Percentiles rank a stretch among this genome's conserved stretches.
These are phyloP conservation scores for Pestalotiopsis sp. DNA, from an alignment of 2,329 filamentous ascomycete species.

Conservation along the genomic window DNA sequence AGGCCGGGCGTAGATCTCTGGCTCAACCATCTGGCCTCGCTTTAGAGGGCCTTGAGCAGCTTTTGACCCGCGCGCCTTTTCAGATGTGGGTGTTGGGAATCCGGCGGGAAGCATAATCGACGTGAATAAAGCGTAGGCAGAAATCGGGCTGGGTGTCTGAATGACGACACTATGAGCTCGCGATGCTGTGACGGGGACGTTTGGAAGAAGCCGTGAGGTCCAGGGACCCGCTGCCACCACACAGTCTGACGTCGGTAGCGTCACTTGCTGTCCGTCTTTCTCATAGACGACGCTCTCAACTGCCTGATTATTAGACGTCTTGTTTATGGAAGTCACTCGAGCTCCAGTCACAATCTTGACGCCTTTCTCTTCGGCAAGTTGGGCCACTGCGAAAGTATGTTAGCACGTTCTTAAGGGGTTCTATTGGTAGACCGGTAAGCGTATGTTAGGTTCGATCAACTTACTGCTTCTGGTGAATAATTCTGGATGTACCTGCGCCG, in stretches of 20 bases:
- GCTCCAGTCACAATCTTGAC: conserved; percentile 34
- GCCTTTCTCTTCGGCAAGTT: conserved; percentile 65
- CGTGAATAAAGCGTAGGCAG: conserved; percentile 70
- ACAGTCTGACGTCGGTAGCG: conserved; percentile 29
- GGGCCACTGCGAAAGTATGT: conserved; percentile 54
- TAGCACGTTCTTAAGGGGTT: background rate
- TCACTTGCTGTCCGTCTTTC: conserved; percentile 21
- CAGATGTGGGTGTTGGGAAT: conserved; percentile 41
- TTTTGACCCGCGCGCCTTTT: conserved; percentile 19
- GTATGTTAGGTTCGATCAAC: background rate
- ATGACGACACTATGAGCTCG: conserved; percentile 51
- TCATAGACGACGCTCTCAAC: conserved; percentile 20
- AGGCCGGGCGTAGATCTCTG: conserved; percentile 78
- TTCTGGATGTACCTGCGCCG: conserved; percentile 79
- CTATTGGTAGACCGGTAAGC: background rate
- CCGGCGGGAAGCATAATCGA: conserved; percentile 64
- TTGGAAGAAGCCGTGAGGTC: conserved; percentile 45
- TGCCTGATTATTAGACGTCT: conserved; percentile 20
- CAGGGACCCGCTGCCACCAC: conserved; percentile 48
- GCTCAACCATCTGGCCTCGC: conserved; percentile 54
- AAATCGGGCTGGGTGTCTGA: conserved; percentile 44
- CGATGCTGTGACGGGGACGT: conserved; percentile 42
- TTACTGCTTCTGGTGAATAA: conserved; percentile 66
- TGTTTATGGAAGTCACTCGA: conserved; percentile 21
- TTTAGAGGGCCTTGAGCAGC: conserved; percentile 19